Base-by-base conservation (phyloP, 768 basidiomycete species). In the Phanerochaete carnosa region DNA sequence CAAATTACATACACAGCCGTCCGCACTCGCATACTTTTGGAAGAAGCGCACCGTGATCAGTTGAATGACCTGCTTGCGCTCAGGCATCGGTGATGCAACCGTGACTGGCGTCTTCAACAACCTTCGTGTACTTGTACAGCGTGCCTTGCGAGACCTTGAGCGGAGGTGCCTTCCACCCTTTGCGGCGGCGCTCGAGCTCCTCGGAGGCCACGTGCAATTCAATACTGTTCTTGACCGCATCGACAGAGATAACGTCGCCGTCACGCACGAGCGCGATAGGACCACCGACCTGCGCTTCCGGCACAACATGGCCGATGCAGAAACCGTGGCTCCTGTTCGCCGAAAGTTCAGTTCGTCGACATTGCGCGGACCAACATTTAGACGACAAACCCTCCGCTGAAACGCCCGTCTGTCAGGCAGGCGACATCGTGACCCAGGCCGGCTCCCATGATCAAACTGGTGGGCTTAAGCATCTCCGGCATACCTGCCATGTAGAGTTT, bases 391-490 rank as follows among this genome's bases (percentile, higher is more conserved):
- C 95, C 95, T 78, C 95, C 95, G 72, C 92, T 94, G 80, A 99
- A 99, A 65, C 97, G 87, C 54, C 97, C 97, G 76, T 99, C 96
- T 19, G 97, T 99, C 65, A 99, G 75, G 74, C 94, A 98, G 39
- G 96, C 96, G 52, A 98, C 97, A 67, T 98, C 96, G 65, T 90
- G 79, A 12, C 97, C 97, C 12, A 98, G 82, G 12, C 97, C 97
- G 13, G 97, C 97, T 58, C 97, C 97, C 93, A 99, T 98, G 74
- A 99, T 95, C 69, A 98, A 73, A 78, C 92, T 93, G 32, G 96
- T 98, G 26, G 95, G 95, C 73, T 98, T 98, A 60, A 98, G 82
- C 97, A 99, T 99, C 79, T 99, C 97, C 53, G 95, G 96, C 96
- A 99, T 99, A 64, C 95, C 94, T 90, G 70, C 47, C 58, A 23